Conservation (phyloP, 208 protist genomes). For the Trypanosoma mega region DNA sequence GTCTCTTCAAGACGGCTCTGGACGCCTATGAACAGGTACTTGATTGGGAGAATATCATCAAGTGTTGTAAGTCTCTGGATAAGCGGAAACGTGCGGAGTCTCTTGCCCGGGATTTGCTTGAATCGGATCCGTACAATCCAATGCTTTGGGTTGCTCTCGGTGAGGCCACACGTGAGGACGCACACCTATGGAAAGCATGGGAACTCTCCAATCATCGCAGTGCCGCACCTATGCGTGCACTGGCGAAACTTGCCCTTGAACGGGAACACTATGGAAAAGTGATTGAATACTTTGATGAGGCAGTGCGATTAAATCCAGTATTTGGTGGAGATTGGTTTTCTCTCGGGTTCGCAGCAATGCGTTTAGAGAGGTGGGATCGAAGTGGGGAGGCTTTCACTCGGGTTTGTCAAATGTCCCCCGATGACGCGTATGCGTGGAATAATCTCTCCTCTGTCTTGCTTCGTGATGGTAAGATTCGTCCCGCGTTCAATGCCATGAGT, state of each 20-base stretch:
- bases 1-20: slow-evolving; percentile 82
- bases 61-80: slow-evolving; percentile 89
- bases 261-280: slow-evolving; percentile 86
- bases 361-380: slow-evolving; percentile 61
- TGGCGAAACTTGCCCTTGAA: slow-evolving; percentile 81
- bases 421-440: slow-evolving; percentile 90
- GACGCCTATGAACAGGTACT: slow-evolving; percentile 86
- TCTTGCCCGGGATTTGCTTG: slow-evolving; percentile 80
- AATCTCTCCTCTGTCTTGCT: slow-evolving; percentile 89
- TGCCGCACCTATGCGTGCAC: slow-evolving; percentile 84
- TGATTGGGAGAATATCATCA: slow-evolving; percentile 89
- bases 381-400: slow-evolving; percentile 87
- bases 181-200: slow-evolving; percentile 88
- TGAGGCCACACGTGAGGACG: slow-evolving; percentile 84
- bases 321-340: slow-evolving; percentile 93
- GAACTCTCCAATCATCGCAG: slow-evolving; percentile 81
- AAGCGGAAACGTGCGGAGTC: slow-evolving; percentile 83
- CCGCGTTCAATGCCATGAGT: slow-evolving; percentile 89
- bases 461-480: slow-evolving; percentile 68
- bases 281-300: slow-evolving; percentile 88
- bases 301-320: slow-evolving; percentile 83
- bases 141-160: slow-evolving; percentile 90
- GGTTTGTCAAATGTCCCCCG: slow-evolving; percentile 87
- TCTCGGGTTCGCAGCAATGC: slow-evolving; percentile 82
- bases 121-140: slow-evolving; percentile 80